Evolutionary conservation across 148 eudicot genomes (phyloP), one percentile per base, ranked within the genome.

Genomic region (Chenopodium suecicum): DNA sequence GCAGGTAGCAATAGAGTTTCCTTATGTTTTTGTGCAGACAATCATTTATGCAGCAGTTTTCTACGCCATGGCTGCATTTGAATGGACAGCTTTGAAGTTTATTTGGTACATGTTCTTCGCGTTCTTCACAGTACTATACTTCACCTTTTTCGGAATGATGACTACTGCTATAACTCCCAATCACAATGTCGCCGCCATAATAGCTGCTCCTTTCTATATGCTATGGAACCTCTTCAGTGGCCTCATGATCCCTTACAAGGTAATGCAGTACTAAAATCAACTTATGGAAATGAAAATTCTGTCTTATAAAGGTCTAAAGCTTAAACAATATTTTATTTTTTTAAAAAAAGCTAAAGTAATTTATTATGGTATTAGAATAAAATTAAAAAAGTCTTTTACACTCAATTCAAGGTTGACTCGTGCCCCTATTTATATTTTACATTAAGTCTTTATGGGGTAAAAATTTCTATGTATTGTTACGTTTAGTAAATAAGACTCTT

Each of bases 141-240:
- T 96, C 94, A 96, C 99, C 80, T 92, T 96, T 46, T 96, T 85
- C 27, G 99, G 99, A 67, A 96, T 96, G 99, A 96, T 96, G 99
- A 94, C 98, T 7, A 96, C 98, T 56, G 99, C 99, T 44, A 89
- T 96, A 76, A 94, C 98, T 0, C 99, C 99, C 78, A 92, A 92
- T 83, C 99, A 96, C 86, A 91, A 92, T 74, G 94, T 94, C 67
- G 98, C 95, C 74, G 90, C 98, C 73, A 89, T 96, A 19, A 88
- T 94, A 75, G 94, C 90, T 71, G 99, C 97, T 84, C 99, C 99
- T 4, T 96, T 94, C 82, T 96, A 94, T 82, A 96, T 94, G 99
- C 89, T 96, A 29, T 96, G 99, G 99, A 96, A 96, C 86, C 98
- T 96, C 64, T 96, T 96, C 89, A 91, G 98, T 74, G 99, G 99